Evolutionary conservation across 164 flowering plant species (phyloP).

Genomic region (Brasenia schreberi): DNA sequence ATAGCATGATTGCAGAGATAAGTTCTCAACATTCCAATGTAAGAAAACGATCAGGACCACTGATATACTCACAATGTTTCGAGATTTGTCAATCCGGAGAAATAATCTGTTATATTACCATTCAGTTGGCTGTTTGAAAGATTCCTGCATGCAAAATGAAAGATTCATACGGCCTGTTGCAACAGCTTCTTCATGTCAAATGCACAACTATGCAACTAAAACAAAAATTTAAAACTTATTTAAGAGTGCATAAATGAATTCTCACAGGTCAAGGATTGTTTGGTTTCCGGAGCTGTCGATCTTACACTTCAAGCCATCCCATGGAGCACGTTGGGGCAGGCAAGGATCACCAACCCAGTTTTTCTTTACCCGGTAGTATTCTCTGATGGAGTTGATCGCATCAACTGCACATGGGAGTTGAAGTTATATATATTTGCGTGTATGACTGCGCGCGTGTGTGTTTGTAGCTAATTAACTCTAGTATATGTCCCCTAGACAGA

Average conservation of each 20-base stretch:
- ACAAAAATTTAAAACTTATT: too few relatives aligned
- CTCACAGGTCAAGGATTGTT: constrained; percentile 27
- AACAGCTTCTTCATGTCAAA: too few relatives aligned
- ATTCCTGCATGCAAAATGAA: background rate
- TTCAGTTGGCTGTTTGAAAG: background rate
- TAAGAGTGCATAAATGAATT: background rate
- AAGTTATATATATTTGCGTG: too few relatives aligned
- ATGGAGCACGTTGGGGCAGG: constrained; percentile 16
- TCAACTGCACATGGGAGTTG: too few relatives aligned
- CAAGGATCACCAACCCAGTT: constrained; percentile 58
- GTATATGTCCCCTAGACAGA: too few relatives aligned
- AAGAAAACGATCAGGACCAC: too few relatives aligned
- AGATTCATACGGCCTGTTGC: too few relatives aligned
- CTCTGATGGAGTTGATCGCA: constrained; percentile 9
- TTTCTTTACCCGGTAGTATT: constrained; percentile 13
- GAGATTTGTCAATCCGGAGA: background rate
- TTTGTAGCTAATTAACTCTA: too few relatives aligned
- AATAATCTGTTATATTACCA: background rate
- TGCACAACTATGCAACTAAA: too few relatives aligned
- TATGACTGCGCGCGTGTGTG: too few relatives aligned
- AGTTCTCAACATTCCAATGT: too few relatives aligned
- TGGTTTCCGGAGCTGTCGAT: background rate
- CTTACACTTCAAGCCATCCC: constrained; percentile 36
- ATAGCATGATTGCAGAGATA: too few relatives aligned
- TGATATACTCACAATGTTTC: background rate